phyloP scores from a whole-genome alignment of 768 basidiomycete species.

The Naganishia antarctica region DNA sequence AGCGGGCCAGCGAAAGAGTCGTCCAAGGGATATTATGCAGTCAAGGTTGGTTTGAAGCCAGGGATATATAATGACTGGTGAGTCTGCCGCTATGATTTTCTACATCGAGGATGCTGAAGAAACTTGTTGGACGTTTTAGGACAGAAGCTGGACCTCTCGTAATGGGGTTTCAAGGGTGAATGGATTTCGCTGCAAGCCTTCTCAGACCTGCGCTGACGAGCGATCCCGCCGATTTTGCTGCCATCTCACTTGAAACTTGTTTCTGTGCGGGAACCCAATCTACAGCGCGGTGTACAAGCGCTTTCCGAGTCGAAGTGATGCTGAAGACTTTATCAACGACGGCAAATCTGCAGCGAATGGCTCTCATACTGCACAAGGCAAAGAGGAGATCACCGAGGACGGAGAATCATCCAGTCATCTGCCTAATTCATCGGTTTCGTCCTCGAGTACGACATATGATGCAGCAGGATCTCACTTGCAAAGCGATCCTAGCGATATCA shows the following conservation, averaged over 20 bases:
- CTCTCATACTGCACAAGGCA: too few relatives aligned
- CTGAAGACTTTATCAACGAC: not conserved
- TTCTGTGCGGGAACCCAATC: too few relatives aligned
- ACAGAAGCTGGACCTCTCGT: not conserved
- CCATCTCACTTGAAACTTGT: not conserved
- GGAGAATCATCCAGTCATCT: too few relatives aligned
- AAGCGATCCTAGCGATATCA: too few relatives aligned
- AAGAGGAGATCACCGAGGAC: too few relatives aligned
- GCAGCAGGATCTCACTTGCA: too few relatives aligned
- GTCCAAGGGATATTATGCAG: constrained; percentile 17
- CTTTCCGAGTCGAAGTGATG: not conserved
- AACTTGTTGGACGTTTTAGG: not conserved
- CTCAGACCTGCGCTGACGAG: too few relatives aligned
- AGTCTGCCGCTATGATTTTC: not conserved
- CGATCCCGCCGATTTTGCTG: too few relatives aligned
- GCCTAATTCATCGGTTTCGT: not conserved
- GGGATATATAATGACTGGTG: constrained; percentile 12
- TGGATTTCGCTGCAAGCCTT: not conserved
- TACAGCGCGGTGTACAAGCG: constrained; percentile 2
- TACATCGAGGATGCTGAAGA: too few relatives aligned
- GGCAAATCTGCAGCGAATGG: not conserved
- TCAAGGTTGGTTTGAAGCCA: not conserved
- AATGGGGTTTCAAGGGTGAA: not conserved
- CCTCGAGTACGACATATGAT: too few relatives aligned
- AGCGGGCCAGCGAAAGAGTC: constrained; percentile 13